Base-by-base conservation (phyloP, 768 basidiomycete species). In the Leucosporidium creatinivorum region DNA sequence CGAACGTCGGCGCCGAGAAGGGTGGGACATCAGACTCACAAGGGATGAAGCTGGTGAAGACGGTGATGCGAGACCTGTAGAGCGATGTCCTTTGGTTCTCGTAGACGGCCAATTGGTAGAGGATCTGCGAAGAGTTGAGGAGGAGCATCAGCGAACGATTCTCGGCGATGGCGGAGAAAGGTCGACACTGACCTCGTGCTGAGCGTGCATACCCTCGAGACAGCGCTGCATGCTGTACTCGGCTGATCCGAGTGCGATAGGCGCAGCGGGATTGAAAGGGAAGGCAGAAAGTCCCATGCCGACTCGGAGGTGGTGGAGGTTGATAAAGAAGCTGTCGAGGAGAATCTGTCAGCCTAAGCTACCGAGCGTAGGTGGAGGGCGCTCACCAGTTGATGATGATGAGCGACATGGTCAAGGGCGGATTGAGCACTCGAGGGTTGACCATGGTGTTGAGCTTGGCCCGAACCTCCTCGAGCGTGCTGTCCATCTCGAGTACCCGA, bases 211-310 rank as follows among this genome's bases (percentile, higher is more conserved):
- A 5, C 67, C 70, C 51, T 68, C 67, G 58, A 67, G 68, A n/a
- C 67, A 68, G 17, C 67, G 47, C 62, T 67, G 58, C 61, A 72
- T 55, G 18, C 62, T 51, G 51, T 68, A 72, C 36, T 72, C 70
- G 23, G 62, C 61, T 2, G 54, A 48, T 26, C 70, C 70, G 55
- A 68, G 19, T 23, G 58, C 62, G 58, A 66, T 68, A 0, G 70
- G 58, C 26, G 64, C 58, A 5, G 33, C 12, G 1, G 70, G 70
- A 59, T 72, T 62, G 65, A 68, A 68, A 0, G 70, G 67, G 7
- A 67, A 33, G 4, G 36, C 31, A 1, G 62, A 44, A 23, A 72
- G 56, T 17, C 70, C 70, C 8, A 62, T 61, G 26, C 64, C 67
- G 31, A 61, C 60, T 18, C 57, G 58, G 7, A 72, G 62, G 56